Evolutionary conservation across 768 basidiomycete species (phyloP).

Genomic region (Amanita inopinata): DNA sequence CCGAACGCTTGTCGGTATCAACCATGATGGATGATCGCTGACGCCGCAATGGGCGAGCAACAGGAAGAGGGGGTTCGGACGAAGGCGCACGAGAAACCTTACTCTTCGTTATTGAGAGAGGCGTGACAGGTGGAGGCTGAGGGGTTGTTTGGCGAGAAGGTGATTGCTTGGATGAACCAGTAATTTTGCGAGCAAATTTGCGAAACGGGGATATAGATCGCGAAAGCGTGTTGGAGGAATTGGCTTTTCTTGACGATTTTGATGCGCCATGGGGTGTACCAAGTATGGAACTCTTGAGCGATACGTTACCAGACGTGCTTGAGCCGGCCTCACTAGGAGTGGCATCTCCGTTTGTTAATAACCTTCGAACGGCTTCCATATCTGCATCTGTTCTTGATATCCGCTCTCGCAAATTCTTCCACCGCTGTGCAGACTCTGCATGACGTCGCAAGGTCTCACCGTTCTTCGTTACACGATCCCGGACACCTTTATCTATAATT

Average conservation of each 20-base stretch:
- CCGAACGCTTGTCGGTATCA: constrained; percentile 32
- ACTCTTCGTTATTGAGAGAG: constrained; percentile 37
- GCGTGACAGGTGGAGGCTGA: constrained; percentile 31
- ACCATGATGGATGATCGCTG: constrained; percentile 51
- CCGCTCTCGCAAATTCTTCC: constrained; percentile 71
- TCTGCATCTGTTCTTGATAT: constrained; percentile 75
- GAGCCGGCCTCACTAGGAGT: constrained; percentile 62
- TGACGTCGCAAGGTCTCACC: constrained; percentile 88
- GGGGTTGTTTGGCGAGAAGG: constrained; percentile 26
- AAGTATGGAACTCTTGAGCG: constrained; percentile 50
- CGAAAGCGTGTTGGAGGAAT: constrained; percentile 48
- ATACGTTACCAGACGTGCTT: constrained; percentile 46
- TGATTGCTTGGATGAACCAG: constrained; percentile 34
- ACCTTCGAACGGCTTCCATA: constrained; percentile 62
- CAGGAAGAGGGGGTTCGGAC: constrained; percentile 45
- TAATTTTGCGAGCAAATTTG: constrained; percentile 65
- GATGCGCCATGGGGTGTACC: constrained; percentile 52
- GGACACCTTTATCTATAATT: constrained; percentile 90
- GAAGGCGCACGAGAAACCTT: constrained; percentile 31
- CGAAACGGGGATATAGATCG: constrained; percentile 75
- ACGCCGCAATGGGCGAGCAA: constrained; percentile 29
- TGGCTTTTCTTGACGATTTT: constrained; percentile 32
- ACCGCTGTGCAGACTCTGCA: constrained; percentile 81
- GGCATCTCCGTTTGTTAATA: constrained; percentile 40
- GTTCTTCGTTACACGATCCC: constrained; percentile 91